Evolutionary conservation across 805 yeast genomes (phyloP), one percentile per base, ranked within the genome.

Genomic region (Wickerhamiella lipophila): DNA sequence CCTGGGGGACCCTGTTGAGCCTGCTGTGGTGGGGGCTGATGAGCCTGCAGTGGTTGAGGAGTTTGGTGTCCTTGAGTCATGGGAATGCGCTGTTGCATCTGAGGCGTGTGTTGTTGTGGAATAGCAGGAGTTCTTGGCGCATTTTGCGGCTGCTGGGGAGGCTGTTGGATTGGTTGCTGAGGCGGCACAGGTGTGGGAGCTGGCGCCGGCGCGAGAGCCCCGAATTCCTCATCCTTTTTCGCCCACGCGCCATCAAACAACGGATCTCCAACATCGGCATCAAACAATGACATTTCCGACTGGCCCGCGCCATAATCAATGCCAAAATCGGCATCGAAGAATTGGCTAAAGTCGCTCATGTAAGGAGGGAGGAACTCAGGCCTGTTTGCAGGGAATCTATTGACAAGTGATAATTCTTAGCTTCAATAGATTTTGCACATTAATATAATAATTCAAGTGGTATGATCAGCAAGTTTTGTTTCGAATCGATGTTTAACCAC

Each of bases 311-410:
- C 22, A 40, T 30, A 41, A 35, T 48, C 50, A 18, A 48, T 34
- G 42, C 50, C 50, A 40, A 44, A 49, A 26, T 43, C 47, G 22
- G 49, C 44, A 26, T 49, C 51, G 30, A 44, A 49, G 47, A 49
- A 49, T 21, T 49, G 51, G n/a, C 47, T 34, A 11, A 45, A 34
- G 42, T 45, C 48, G 48, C 48, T 36, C 48, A 45, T 45, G 42
- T 38, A 38, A 38, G 42, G n/a, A 38, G 26, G 42, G 42, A 38
- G 42, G 19, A 21, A 38, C 5, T 16, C 21, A 4, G 15, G 16
- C 3, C n/a, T 12, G 12, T 16, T 5, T 8, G 9, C 19, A 6
- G 5, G 42, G 21, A 8, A 12, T 19, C n/a, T 21, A 23, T 12
- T 6, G 19, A 38, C 5, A 8, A 36, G 25, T n/a, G 38, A 12